A percentile compares a stretch with the other conserved stretches of the same genome.
phyloP scores from a whole-genome alignment of 2,329 filamentous ascomycete genomes.

The Bertia moriformis region DNA sequence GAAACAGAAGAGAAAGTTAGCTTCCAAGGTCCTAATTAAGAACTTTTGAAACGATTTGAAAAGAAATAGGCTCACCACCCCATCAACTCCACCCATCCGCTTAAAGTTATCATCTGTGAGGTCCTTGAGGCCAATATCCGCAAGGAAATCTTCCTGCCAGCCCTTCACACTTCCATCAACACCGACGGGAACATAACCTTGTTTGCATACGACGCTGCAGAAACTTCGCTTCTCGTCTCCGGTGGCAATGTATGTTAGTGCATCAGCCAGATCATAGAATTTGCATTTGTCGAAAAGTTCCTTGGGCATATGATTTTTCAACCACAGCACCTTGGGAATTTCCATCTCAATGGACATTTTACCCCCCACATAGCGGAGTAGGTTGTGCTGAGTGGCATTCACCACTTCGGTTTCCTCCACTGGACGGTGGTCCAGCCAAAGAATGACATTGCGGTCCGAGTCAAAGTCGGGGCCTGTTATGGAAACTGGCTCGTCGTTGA shows the following conservation, averaged over 20 bases:
- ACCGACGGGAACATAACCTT: slow-evolving; percentile 90
- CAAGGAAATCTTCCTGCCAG: slow-evolving; percentile 92
- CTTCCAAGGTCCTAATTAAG: slow-evolving; percentile 4
- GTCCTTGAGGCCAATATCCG: slow-evolving; percentile 72
- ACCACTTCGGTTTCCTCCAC: slow-evolving; percentile 83
- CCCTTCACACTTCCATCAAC: slow-evolving; percentile 95
- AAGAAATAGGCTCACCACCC: slow-evolving; percentile 29
- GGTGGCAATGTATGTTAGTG: slow-evolving; percentile 84
- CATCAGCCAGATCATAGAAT: slow-evolving; percentile 90
- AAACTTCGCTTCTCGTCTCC: slow-evolving; percentile 84
- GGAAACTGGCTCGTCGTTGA: slow-evolving; percentile 80
- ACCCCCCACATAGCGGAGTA: slow-evolving; percentile 89
- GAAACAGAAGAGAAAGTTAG: slow-evolving; percentile 4
- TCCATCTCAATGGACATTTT: slow-evolving; percentile 99
- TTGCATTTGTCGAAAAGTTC: slow-evolving; percentile 86
- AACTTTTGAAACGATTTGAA: too few species aligned
- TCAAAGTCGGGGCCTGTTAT: slow-evolving; percentile 74
- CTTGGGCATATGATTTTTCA: slow-evolving; percentile 94
- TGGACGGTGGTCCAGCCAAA: slow-evolving; percentile 94
- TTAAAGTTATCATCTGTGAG: slow-evolving; percentile 76
- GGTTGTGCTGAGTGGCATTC: slow-evolving; percentile 77
- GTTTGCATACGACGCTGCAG: slow-evolving; percentile 93
- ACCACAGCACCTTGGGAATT: slow-evolving; percentile 93
- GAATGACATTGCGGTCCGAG: slow-evolving; percentile 80
- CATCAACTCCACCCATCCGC: slow-evolving; percentile 84